A percentile compares a stretch with the other conserved stretches of the same genome.
phyloP scores from a whole-genome alignment of 257 asterid genomes.

The Salvia hispanica region DNA sequence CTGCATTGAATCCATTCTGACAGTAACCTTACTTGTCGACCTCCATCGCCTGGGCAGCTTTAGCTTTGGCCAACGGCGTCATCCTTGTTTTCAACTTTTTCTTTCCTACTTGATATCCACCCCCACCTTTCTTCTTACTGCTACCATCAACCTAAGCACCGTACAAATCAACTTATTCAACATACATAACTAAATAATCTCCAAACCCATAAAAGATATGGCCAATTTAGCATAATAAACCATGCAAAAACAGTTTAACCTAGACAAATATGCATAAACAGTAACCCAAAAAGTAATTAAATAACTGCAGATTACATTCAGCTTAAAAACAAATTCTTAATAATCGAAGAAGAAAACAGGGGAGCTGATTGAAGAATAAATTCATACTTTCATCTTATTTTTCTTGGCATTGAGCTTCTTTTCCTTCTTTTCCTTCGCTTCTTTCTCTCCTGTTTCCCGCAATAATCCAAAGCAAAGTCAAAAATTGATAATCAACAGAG shows the following conservation, averaged over 20 bases:
- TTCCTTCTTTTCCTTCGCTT: conserved; percentile 61
- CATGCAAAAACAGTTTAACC: not conserved
- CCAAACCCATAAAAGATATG: not conserved
- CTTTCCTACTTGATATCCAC: conserved; percentile 93
- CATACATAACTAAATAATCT: not conserved
- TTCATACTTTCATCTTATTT: conserved; percentile 84
- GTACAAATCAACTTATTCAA: conserved; percentile 19
- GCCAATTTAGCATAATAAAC: not conserved
- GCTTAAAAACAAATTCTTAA: not conserved
- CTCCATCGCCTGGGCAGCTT: conserved; percentile 99
- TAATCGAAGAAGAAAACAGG: not conserved
- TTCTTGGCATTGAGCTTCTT: conserved; percentile 86
- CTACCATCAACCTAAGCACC: conserved; percentile 79
- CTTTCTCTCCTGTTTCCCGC: conserved; percentile 60
- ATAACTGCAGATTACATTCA: not conserved
- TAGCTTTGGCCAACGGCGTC: conserved; percentile 92
- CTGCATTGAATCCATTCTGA: conserved; percentile 5
- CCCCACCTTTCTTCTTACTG: conserved; percentile 62
- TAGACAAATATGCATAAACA: not conserved
- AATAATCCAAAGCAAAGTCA: conserved; percentile 20
- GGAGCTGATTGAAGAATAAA: not conserved
- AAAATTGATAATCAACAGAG: not conserved
- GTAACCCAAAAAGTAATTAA: conserved; percentile 1
- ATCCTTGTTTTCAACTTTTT: conserved; percentile 79
- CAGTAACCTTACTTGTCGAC: conserved; percentile 64